Evolutionary conservation across 192 early-diverging fungal species (phyloP), one percentile per base, ranked within the genome.

Genomic region (Spinellus fusiger): DNA sequence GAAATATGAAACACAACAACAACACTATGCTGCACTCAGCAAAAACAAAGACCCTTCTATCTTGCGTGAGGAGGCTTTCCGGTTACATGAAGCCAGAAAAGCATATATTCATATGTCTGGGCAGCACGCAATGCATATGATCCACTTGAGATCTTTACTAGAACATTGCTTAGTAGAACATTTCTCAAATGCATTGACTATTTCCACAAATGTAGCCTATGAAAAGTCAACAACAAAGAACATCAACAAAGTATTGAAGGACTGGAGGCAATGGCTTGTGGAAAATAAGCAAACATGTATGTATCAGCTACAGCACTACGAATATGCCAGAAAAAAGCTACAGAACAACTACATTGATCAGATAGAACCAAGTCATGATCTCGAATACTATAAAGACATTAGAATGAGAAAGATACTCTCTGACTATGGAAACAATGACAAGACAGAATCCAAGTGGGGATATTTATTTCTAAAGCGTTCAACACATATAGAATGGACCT

Each of bases 11-110:
- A 76, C 57, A 16, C 83, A 79, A 28, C 64, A 86, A 5, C 59
- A 62, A 1, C 80, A 77, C 59, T 86, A 86, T 53, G 63, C 74
- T 7, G 64, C 71, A 23, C 69, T 84, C 49, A 80, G 77, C 50
- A 75, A 80, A 25, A 70, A 70, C 28, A 89, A 86, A 56, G 87
- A 88, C 65, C 62, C 80, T 13, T 79, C 75, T 32, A 77, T 79
- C 10, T 59, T 88, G 3, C 68, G 77, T 54, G 86, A 88, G 65
- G 86, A 88, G 32, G 80, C 84, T 0, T 85, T 84, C 28, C 74
- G 81, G 28, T 72, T 86, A 23, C 84, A 73, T 52, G 83, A 86
- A 57, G 69, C 80, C 7, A 71, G 83, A 31, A 86, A 88, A 62
- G 74, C 62, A 27, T 88, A 85, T 61, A 80, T 85, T 49, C 76